These are phyloP conservation scores for Diaporthe destruens DNA, from an alignment of 2,329 filamentous ascomycete species.

Conservation along the genomic window DNA sequence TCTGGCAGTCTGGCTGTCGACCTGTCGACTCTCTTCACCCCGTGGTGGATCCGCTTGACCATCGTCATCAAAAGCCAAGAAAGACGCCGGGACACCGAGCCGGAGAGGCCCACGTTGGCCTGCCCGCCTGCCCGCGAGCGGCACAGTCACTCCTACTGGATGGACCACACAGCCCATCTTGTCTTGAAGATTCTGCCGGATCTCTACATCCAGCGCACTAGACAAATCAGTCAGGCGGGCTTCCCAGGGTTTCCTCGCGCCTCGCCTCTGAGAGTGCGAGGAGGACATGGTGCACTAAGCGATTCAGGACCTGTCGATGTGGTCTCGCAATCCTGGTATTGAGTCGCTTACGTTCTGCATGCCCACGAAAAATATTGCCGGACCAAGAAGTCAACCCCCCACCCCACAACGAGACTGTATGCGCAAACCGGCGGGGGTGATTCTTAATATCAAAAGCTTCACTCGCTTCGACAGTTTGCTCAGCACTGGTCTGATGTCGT, in stretches of 20 bases:
- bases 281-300: neutral
- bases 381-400: neutral
- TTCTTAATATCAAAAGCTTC: neutral
- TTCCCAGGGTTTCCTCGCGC: constrained; percentile 1
- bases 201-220: neutral
- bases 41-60: constrained; percentile 24
- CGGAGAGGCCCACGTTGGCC: constrained; percentile 20
- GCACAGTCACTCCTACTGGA: neutral
- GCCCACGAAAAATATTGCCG: neutral
- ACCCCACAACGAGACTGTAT: neutral
- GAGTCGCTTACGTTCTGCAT: constrained; percentile 11
- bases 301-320: constrained; percentile 11
- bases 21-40: constrained; percentile 15
- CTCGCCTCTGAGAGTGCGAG: neutral
- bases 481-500: neutral
- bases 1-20: neutral
- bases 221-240: constrained; percentile 3
- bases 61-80: constrained; percentile 29
- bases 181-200: neutral
- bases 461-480: constrained; percentile 1
- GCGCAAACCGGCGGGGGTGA: neutral
- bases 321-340: neutral
- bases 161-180: neutral
- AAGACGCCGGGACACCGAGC: constrained; percentile 27
- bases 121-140: constrained; percentile 13